Conservation (phyloP, 129 eudicot genomes). For the Tagetes patula region DNA sequence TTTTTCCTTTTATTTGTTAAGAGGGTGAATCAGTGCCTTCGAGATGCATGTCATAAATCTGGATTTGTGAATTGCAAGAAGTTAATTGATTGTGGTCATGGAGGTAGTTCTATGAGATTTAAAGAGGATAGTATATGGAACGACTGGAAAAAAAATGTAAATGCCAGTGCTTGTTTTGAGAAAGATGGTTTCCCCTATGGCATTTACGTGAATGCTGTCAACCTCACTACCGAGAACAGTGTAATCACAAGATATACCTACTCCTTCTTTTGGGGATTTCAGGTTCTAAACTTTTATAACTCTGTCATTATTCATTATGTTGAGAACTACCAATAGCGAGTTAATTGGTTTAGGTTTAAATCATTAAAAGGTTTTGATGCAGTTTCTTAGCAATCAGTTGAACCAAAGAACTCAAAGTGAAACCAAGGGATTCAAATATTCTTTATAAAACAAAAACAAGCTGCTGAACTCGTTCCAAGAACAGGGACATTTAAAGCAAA, state of each 20-base stretch:
- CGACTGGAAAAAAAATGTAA: constrained; percentile 4
- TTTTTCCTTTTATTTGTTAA: constrained; percentile 22
- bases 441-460: too few relatives aligned
- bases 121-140: constrained; percentile 28
- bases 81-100: constrained; percentile 72
- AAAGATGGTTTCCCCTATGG: constrained; percentile 58
- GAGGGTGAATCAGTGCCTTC: constrained; percentile 94
- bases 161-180: constrained; percentile 53
- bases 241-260: constrained; percentile 63
- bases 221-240: constrained; percentile 46
- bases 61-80: constrained; percentile 31
- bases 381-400: too few relatives aligned
- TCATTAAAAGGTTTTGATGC: too few relatives aligned
- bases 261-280: constrained; percentile 94
- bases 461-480: too few relatives aligned
- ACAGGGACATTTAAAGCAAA: too few relatives aligned
- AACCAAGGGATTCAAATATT: too few relatives aligned
- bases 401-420: too few relatives aligned
- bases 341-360: too few relatives aligned
- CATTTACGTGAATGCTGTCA: constrained; percentile 59
- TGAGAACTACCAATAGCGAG: not conserved
- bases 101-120: constrained; percentile 10
- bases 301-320: not conserved
- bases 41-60: constrained; percentile 54
- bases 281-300: constrained; percentile 45